phyloP scores from a whole-genome alignment of 2,329 filamentous ascomycete species.

The Drechslerella dactyloides region DNA sequence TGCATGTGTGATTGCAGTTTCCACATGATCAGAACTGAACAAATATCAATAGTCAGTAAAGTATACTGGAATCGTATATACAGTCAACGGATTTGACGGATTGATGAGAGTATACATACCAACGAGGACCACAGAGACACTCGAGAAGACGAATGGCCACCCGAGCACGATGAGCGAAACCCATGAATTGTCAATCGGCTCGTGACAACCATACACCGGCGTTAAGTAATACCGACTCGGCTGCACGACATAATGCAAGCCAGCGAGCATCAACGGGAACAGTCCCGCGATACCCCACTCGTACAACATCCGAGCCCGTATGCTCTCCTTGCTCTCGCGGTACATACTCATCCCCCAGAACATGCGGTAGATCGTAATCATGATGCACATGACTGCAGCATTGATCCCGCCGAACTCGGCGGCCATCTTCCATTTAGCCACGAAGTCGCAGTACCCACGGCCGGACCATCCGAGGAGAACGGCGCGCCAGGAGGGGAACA shows the following conservation, averaged over 20 bases:
- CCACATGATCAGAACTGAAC: constrained; percentile 65
- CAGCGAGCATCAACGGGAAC: constrained; percentile 65
- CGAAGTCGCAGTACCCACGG: constrained; percentile 68
- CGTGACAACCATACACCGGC: constrained; percentile 67
- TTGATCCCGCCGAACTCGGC: constrained; percentile 62
- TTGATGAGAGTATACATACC: constrained; percentile 59
- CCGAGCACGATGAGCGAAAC: constrained; percentile 64
- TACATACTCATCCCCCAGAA: constrained; percentile 66
- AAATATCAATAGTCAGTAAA: no score
- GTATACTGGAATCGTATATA: no score
- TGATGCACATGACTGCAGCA: constrained; percentile 65
- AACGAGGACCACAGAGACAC: constrained; percentile 65
- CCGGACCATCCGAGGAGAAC: constrained; percentile 66
- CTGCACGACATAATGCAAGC: constrained; percentile 68
- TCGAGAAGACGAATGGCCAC: constrained; percentile 65
- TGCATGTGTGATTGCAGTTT: constrained; percentile 68
- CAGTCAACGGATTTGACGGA: constrained; percentile 1
- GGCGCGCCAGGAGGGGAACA: constrained; percentile 69
- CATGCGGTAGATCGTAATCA: constrained; percentile 67
- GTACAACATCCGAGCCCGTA: constrained; percentile 60
- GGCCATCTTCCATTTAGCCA: constrained; percentile 66
- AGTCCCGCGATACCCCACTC: constrained; percentile 66
- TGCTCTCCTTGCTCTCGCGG: constrained; percentile 62
- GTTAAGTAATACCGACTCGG: constrained; percentile 66
- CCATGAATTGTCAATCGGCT: constrained; percentile 66